Evolutionary conservation across 768 basidiomycete genomes (phyloP).

Genomic region (Hydnomerulius pinastri): DNA sequence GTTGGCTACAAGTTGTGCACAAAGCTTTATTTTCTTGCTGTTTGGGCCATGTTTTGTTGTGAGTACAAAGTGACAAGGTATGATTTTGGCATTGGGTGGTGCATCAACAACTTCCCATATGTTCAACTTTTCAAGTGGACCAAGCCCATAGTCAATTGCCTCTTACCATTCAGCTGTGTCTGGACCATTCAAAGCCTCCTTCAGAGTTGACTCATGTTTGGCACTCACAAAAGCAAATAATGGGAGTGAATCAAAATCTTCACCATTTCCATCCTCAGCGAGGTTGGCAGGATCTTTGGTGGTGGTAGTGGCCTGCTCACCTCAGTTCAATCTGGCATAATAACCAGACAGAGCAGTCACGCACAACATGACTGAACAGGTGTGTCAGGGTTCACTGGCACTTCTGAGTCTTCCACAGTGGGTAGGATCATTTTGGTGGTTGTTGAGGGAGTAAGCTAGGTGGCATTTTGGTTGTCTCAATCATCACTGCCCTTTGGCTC

Average conservation of each 20-base stretch:
- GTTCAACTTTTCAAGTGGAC: slow-evolving; percentile 16
- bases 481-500: slow-evolving; percentile 4
- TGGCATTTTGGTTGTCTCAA: too few relatives aligned
- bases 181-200: not conserved
- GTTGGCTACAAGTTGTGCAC: not conserved
- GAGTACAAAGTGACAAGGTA: slow-evolving; percentile 17
- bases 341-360: too few relatives aligned
- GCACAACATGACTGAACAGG: too few relatives aligned
- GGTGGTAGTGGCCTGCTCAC: too few relatives aligned
- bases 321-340: too few relatives aligned
- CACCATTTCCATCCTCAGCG: not conserved
- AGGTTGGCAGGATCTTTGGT: too few relatives aligned
- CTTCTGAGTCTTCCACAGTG: too few relatives aligned
- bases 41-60: not conserved
- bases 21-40: not conserved
- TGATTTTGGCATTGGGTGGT: slow-evolving; percentile 27
- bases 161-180: slow-evolving; percentile 1
- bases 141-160: slow-evolving; percentile 11
- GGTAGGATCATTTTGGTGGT: too few relatives aligned
- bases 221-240: not conserved
- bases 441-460: not conserved
- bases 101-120: slow-evolving; percentile 28
- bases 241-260: not conserved
- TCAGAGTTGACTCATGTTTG: not conserved
- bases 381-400: too few relatives aligned